Percentiles rank a stretch among this genome's conserved stretches.
Conservation (phyloP, 139 green algal species). For the Desmodesmus armatus region DNA sequence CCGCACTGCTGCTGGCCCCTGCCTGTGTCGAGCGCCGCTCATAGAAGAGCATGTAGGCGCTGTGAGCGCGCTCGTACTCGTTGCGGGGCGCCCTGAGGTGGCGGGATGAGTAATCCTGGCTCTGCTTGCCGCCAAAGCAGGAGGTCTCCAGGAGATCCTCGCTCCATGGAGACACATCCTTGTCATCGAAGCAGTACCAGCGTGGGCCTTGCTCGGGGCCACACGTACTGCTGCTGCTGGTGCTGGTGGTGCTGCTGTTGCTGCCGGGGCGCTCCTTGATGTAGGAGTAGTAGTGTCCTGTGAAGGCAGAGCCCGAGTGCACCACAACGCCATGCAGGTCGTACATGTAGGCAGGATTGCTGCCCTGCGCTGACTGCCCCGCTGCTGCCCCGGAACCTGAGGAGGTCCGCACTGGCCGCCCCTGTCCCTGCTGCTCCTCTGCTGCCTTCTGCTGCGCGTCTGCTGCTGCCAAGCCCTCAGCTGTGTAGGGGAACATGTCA, state of each 20-base stretch:
- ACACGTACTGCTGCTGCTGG: conserved; percentile 10
- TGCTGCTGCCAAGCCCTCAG: conserved; percentile 72
- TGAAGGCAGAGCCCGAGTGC: conserved; percentile 92
- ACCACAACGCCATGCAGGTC: conserved; percentile 91
- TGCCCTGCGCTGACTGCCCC: background rate
- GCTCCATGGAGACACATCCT: conserved; percentile 82
- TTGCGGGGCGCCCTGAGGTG: conserved; percentile 15
- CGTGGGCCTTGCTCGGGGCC: background rate
- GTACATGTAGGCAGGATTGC: conserved; percentile 76
- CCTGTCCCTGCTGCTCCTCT: background rate
- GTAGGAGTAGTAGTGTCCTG: conserved; percentile 96
- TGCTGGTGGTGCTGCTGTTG: background rate
- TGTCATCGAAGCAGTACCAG: conserved; percentile 94
- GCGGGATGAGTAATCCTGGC: conserved; percentile 24
- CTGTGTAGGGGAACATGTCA: conserved; percentile 90
- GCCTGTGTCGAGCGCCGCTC: conserved; percentile 64
- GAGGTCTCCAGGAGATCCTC: conserved; percentile 78
- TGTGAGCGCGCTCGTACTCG: conserved; percentile 86
- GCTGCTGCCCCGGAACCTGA: background rate
- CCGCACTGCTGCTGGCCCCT: conserved; percentile 2
- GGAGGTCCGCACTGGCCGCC: background rate
- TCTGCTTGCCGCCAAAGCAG: conserved; percentile 84
- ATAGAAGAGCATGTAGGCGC: conserved; percentile 97
- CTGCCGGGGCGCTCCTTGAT: conserved; percentile 76
- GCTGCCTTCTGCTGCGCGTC: conserved; percentile 43